phyloP scores from a whole-genome alignment of 768 basidiomycete species.

The Suillus americanus region DNA sequence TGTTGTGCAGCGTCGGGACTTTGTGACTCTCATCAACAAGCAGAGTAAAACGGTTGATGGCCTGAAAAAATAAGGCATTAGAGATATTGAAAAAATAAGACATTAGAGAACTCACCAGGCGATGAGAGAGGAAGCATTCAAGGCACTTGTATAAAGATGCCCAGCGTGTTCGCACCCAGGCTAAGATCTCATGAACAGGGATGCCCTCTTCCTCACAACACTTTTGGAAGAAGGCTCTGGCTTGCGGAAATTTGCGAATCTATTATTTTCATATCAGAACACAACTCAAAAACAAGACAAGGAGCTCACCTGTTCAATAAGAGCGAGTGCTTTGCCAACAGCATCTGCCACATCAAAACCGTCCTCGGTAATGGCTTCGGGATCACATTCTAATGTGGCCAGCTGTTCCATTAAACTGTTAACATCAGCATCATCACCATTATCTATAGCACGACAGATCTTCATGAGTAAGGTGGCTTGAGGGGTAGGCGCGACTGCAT shows the following conservation, averaged over 20 bases:
- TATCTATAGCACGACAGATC: background rate
- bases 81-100: background rate
- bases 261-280: background rate
- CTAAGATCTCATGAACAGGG: background rate
- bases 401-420: background rate
- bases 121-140: background rate
- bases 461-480: background rate
- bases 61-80: background rate
- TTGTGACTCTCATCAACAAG: slow-evolving; percentile 21
- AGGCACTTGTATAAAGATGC: background rate
- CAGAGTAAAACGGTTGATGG: background rate
- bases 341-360: background rate
- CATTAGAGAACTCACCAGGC: background rate
- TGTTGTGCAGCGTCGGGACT: slow-evolving; percentile 12
- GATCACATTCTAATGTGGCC: background rate
- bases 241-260: background rate
- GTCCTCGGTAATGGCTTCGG: background rate
- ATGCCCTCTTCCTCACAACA: background rate
- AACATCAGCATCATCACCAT: background rate
- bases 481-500: background rate
- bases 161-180: background rate
- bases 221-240: background rate
- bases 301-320: background rate
- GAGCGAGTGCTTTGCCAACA: background rate
- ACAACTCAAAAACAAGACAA: background rate